A percentile compares a stretch with the other conserved stretches of the same genome.
These are phyloP conservation scores for Penicillium taxi DNA, from an alignment of 495 filamentous ascomycete species.

Conservation along the genomic window DNA sequence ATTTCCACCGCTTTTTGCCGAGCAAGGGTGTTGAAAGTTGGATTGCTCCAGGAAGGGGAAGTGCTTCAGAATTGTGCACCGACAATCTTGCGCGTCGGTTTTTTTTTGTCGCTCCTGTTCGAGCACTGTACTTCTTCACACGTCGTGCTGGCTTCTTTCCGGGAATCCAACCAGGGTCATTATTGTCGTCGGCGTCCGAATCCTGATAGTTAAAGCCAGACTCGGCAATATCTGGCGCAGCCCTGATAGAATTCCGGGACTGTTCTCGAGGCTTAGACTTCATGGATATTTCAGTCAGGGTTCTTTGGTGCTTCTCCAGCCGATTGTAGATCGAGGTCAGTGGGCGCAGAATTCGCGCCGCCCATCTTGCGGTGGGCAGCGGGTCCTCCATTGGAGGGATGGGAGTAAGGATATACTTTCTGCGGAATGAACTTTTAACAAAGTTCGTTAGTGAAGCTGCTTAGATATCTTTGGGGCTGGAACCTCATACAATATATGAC, in stretches of 20 bases:
- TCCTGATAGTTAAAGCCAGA: too few species aligned
- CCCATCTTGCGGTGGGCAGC: constrained; percentile 40
- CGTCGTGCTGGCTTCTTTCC: constrained; percentile 28
- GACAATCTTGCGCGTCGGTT: constrained; percentile 25
- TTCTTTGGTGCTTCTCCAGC: constrained; percentile 38
- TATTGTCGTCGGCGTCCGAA: constrained; percentile 34
- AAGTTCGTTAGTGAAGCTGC: too few species aligned
- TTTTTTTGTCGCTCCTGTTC: constrained; percentile 18
- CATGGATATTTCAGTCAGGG: too few species aligned
- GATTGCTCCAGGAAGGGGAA: constrained; percentile 38
- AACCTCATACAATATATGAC: too few species aligned
- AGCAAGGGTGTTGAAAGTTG: constrained; percentile 41
- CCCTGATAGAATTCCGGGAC: too few species aligned
- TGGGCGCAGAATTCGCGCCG: constrained; percentile 42
- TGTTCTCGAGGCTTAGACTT: too few species aligned
- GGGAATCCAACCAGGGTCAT: constrained; percentile 41
- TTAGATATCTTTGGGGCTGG: too few species aligned
- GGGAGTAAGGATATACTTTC: constrained; percentile 5
- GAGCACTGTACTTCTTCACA: constrained; percentile 32
- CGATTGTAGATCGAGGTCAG: constrained; percentile 39
- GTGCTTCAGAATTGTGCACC: constrained; percentile 33
- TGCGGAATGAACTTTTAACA: too few species aligned
- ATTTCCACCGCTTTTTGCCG: constrained; percentile 28
- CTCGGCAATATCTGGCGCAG: too few species aligned
- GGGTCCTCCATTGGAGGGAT: constrained; percentile 32